These are phyloP conservation scores for Hanseniaspora occidentalis DNA, from an alignment of 805 yeast species.

Conservation along the genomic window DNA sequence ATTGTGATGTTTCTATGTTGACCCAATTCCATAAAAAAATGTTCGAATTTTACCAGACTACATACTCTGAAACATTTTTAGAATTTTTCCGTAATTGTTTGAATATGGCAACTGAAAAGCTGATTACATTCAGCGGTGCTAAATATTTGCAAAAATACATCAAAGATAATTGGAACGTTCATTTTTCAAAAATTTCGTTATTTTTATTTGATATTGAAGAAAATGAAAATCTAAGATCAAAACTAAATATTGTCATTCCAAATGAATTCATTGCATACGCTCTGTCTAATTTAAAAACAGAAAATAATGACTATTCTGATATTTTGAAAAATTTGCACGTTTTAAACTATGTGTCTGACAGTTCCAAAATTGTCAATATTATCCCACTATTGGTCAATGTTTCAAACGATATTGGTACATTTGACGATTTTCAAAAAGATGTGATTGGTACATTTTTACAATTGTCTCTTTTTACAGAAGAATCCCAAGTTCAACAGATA, in stretches of 20 bases:
- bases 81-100: conserved; percentile 28
- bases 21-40: conserved; percentile 34
- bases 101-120: conserved; percentile 31
- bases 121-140: conserved; percentile 29
- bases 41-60: conserved; percentile 28
- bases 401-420: neutral
- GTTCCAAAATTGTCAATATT: neutral
- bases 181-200: conserved; percentile 27
- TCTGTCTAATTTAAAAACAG: neutral
- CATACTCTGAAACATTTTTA: conserved; percentile 33
- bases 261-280: conserved; percentile 10
- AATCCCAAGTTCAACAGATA: conserved; percentile 6
- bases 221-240: conserved; percentile 21
- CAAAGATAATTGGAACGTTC: conserved; percentile 28
- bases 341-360: neutral
- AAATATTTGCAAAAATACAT: conserved; percentile 38
- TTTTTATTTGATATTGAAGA: conserved; percentile 29
- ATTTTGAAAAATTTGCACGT: neutral
- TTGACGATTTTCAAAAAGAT: conserved; percentile 27
- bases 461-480: conserved; percentile 19
- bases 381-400: neutral
- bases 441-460: conserved; percentile 29
- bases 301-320: neutral
- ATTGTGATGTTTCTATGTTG: conserved; percentile 32
- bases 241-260: conserved; percentile 22